Conservation (phyloP, 805 yeast species). For the Limtongia smithiae region DNA sequence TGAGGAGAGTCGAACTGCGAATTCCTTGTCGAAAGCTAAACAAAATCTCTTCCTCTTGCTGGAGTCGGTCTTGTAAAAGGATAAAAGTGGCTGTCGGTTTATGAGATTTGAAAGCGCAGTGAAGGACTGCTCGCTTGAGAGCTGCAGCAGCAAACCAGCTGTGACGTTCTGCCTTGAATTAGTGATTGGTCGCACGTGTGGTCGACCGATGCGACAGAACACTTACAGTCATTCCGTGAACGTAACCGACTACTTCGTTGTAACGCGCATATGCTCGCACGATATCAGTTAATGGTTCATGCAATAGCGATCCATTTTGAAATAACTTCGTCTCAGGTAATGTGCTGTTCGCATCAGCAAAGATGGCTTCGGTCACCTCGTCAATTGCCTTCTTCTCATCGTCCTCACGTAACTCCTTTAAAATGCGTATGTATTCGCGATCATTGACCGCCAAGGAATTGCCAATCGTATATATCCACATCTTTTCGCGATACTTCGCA, state of each 20-base stretch:
- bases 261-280: conserved; percentile 37
- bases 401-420: conserved; percentile 31
- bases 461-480: conserved; percentile 45
- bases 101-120: conserved; percentile 42
- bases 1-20: conserved; percentile 45
- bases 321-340: conserved; percentile 43
- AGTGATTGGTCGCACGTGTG: background rate
- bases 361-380: background rate
- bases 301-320: conserved; percentile 37
- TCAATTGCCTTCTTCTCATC: background rate
- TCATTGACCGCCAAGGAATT: conserved; percentile 8
- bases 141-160: conserved; percentile 43
- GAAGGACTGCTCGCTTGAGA: conserved; percentile 42
- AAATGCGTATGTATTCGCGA: conserved; percentile 9
- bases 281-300: conserved; percentile 38
- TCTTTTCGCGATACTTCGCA: conserved; percentile 41
- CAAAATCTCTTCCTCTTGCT: conserved; percentile 41
- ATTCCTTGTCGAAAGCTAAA: conserved; percentile 47
- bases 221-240: conserved; percentile 37
- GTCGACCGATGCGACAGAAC: background rate
- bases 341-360: conserved; percentile 10
- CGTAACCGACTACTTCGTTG: conserved; percentile 35
- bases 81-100: conserved; percentile 37
- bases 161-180: conserved; percentile 33
- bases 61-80: conserved; percentile 37